A percentile compares a stretch with the other conserved stretches of the same genome.
Conservation (phyloP, 495 filamentous ascomycete genomes). For the Tuber brumale region DNA sequence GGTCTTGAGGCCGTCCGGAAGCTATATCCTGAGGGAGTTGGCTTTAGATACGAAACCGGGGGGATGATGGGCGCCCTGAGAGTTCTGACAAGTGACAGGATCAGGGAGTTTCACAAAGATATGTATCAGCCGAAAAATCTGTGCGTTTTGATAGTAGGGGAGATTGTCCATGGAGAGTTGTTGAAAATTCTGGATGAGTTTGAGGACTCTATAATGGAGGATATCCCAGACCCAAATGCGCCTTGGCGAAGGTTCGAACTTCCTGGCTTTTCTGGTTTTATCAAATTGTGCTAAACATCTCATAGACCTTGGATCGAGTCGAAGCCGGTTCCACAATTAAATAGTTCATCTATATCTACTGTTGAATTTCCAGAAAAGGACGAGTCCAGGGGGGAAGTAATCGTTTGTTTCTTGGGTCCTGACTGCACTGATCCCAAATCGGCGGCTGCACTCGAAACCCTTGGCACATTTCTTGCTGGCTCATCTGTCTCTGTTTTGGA, state of each 20-base stretch:
- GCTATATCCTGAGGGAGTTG: conserved; percentile 80
- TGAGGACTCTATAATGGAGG: conserved; percentile 74
- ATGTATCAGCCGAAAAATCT: conserved; percentile 99
- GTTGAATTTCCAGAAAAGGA: conserved; percentile 96
- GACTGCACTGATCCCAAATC: conserved; percentile 58
- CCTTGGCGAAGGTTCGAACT: conserved; percentile 61
- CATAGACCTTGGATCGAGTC: conserved; percentile 82
- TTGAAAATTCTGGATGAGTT: conserved; percentile 76
- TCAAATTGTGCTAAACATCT: conserved; percentile 2
- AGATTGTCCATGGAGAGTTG: conserved; percentile 75
- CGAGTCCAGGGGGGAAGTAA: conserved; percentile 79
- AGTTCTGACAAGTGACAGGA: conserved; percentile 76
- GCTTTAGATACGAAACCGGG: conserved; percentile 94
- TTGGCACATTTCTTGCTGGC: conserved; percentile 77
- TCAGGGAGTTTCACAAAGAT: conserved; percentile 82
- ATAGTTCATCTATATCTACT: conserved; percentile 61
- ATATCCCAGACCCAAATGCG: conserved; percentile 64
- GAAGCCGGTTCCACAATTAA: conserved; percentile 61
- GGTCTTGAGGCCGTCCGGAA: conserved; percentile 67
- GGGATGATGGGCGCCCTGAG: conserved; percentile 91
- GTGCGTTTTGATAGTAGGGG: conserved; percentile 80
- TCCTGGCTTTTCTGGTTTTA: conserved; percentile 5
- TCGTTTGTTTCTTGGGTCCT: conserved; percentile 79
- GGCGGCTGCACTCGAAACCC: conserved; percentile 64
- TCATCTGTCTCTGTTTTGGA: conserved; percentile 89